A percentile compares a stretch with the other conserved stretches of the same genome.
phyloP scores from a whole-genome alignment of 2,329 filamentous ascomycete genomes.

The Aspergillus alliaceus region DNA sequence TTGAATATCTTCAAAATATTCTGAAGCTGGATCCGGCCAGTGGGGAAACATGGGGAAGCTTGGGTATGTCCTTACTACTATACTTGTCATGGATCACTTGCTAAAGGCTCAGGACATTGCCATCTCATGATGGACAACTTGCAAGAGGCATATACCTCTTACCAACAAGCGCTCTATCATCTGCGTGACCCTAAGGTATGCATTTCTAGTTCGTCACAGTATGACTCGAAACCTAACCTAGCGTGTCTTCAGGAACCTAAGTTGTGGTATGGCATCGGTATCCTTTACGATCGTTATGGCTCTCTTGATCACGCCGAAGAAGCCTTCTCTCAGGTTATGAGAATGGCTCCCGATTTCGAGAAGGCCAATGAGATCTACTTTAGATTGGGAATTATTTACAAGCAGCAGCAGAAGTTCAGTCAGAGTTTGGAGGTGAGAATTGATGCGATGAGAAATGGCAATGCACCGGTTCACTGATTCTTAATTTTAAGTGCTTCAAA shows the following conservation, averaged over 20 bases:
- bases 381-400: conserved; percentile 98
- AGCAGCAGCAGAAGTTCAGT: conserved; percentile 91
- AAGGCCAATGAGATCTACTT: conserved; percentile 99
- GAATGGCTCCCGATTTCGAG: conserved; percentile 95
- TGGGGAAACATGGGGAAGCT: conserved; percentile 93
- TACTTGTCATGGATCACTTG: not conserved
- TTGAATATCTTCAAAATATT: conserved; percentile 89
- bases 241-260: conserved; percentile 79
- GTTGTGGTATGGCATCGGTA: conserved; percentile 98
- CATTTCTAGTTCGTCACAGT: conserved; percentile 10
- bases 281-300: conserved; percentile 93
- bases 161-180: conserved; percentile 93
- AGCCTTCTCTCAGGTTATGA: conserved; percentile 97
- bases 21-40: conserved; percentile 85
- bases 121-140: conserved; percentile 98
- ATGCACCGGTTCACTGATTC: conserved; percentile 10
- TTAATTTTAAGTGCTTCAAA: conserved; percentile 78
- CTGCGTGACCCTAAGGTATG: conserved; percentile 86
- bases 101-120: conserved; percentile 71
- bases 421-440: conserved; percentile 82
- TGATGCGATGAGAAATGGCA: not conserved
- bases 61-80: conserved; percentile 60
- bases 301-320: conserved; percentile 97
- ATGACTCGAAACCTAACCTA: too few species aligned
- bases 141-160: conserved; percentile 94